A percentile compares a stretch with the other conserved stretches of the same genome.
Evolutionary conservation across 306 rosid species (phyloP).

Genomic region (Prunus davidiana): DNA sequence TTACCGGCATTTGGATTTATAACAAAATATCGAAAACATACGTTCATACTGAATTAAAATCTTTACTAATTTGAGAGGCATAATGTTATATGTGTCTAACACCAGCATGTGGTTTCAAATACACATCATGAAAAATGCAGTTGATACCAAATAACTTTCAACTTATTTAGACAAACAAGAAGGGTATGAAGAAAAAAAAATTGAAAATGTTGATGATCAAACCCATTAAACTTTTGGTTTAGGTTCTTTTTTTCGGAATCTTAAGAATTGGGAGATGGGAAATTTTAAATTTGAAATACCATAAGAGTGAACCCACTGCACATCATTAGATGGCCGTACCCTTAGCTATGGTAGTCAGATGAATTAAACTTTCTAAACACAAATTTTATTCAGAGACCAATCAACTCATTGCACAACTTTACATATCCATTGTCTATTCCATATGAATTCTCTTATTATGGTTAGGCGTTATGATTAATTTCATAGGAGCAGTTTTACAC

Average conservation of each 20-base stretch:
- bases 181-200: background rate
- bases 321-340: background rate
- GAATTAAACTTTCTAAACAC: background rate
- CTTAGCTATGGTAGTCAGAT: background rate
- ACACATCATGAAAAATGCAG: background rate
- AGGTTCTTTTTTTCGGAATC: too few species aligned
- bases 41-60: background rate
- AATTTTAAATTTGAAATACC: background rate
- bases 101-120: background rate
- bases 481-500: background rate
- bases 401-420: background rate
- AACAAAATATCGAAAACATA: background rate
- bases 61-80: background rate
- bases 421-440: background rate
- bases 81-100: background rate
- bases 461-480: background rate
- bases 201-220: background rate
- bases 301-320: background rate
- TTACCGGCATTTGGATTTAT: background rate
- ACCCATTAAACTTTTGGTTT: background rate
- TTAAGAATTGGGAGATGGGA: too few species aligned
- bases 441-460: background rate
- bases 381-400: background rate
- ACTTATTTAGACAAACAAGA: background rate
- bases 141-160: background rate